These are phyloP conservation scores for Backusella westeae DNA, from an alignment of 192 early-diverging fungal species.

Conservation along the genomic window DNA sequence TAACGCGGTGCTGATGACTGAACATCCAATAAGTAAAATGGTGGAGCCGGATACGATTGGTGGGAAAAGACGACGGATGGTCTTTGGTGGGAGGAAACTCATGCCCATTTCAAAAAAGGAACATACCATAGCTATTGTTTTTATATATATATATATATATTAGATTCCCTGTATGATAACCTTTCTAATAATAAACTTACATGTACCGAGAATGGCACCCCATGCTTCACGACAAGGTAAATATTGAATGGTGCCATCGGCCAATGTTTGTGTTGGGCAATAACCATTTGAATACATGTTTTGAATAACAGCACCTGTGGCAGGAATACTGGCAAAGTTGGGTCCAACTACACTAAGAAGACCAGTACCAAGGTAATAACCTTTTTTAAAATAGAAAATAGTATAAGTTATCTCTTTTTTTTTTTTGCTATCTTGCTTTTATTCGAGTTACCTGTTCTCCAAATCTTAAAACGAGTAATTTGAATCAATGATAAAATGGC, in stretches of 20 bases:
- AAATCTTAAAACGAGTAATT: constrained; percentile 51
- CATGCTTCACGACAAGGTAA: constrained; percentile 49
- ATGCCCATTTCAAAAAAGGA: constrained; percentile 45
- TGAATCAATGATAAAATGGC: constrained; percentile 51
- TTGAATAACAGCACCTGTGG: constrained; percentile 45
- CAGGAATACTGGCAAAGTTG: constrained; percentile 50
- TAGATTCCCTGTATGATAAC: not conserved
- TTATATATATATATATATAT: too few relatives aligned
- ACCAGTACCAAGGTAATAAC: constrained; percentile 50
- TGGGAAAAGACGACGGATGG: constrained; percentile 48
- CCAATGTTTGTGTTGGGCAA: constrained; percentile 40
- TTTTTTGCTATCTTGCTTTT: not conserved
- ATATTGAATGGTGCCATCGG: constrained; percentile 44
- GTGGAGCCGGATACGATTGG: constrained; percentile 49
- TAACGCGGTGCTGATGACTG: constrained; percentile 46
- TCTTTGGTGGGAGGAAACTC: constrained; percentile 45
- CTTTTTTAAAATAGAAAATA: constrained; percentile 6
- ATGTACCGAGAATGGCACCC: constrained; percentile 55
- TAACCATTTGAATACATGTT: constrained; percentile 53
- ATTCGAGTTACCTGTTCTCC: constrained; percentile 14
- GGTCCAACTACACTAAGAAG: constrained; percentile 48
- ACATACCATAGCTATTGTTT: constrained; percentile 31
- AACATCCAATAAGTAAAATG: constrained; percentile 50
- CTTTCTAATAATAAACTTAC: constrained; percentile 22
- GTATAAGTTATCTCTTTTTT: too few relatives aligned